Evolutionary conservation across 257 asterid genomes (phyloP).

Genomic region (Solanum chiquidenum): DNA sequence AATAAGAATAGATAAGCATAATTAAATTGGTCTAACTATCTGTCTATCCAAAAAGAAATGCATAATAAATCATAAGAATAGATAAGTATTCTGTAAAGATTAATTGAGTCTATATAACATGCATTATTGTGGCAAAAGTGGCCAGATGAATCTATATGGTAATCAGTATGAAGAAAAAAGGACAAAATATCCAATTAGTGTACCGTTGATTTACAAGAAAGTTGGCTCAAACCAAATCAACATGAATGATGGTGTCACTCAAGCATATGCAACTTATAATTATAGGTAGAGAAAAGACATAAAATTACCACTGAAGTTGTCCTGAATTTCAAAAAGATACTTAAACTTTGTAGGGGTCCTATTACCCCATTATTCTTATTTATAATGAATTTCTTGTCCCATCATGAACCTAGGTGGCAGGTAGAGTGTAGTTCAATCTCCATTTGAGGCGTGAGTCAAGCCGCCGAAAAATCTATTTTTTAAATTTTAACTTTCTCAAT

Average conservation of each 20-base stretch:
- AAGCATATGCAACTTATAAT: not conserved
- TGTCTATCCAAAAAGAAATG: not conserved
- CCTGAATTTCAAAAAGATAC: no score
- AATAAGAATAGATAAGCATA: no score
- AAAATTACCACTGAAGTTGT: no score
- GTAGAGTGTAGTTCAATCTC: no score
- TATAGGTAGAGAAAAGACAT: not conserved
- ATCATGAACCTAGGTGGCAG: no score
- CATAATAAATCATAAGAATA: not conserved
- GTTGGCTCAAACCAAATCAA: constrained; percentile 6
- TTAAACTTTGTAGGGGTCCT: no score
- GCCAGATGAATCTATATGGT: not conserved
- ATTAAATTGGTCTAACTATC: not conserved
- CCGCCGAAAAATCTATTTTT: no score
- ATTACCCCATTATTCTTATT: no score
- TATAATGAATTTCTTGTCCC: no score
- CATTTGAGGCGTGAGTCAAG: no score
- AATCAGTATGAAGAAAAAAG: constrained; percentile 3
- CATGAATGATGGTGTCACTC: constrained; percentile 5
- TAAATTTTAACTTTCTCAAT: no score
- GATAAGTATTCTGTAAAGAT: not conserved
- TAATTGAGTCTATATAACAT: not conserved
- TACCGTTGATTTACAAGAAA: not conserved
- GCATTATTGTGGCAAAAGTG: not conserved
- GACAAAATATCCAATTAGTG: not conserved